Percentiles rank a stretch among this genome's conserved stretches.
Conservation (phyloP, 2,329 filamentous ascomycete species). For the Apiospora arundinis region DNA sequence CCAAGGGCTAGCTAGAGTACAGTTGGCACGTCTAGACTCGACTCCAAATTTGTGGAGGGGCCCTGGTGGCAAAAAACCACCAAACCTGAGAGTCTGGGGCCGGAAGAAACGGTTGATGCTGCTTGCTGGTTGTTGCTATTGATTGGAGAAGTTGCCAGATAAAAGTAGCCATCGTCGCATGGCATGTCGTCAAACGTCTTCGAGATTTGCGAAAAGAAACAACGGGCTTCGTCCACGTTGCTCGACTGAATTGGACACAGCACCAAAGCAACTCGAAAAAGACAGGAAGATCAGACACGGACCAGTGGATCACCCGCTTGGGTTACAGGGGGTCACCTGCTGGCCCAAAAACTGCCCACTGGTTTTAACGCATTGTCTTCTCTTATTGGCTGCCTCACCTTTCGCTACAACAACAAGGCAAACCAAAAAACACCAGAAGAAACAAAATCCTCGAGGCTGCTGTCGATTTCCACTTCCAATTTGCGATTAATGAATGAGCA, state of each 20-base stretch:
- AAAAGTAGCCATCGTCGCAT: neutral
- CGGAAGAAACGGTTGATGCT: neutral
- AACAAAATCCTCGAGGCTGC: conserved; percentile 21
- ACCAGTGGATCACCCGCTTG: conserved; percentile 6
- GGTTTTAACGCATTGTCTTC: neutral
- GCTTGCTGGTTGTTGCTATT: neutral
- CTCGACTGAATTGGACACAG: conserved; percentile 5
- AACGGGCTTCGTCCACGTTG: conserved; percentile 16
- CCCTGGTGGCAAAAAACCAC: conserved; percentile 1
- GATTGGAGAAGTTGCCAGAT: neutral
- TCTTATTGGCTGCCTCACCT: conserved; percentile 35
- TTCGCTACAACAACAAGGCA: conserved; percentile 17
- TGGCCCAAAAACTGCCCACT: conserved; percentile 7
- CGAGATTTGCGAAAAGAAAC: neutral
- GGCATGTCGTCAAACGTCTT: neutral
- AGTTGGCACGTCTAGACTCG: conserved; percentile 17
- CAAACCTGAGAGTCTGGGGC: neutral
- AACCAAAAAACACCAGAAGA: conserved; percentile 4
- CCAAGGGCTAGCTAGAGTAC: neutral
- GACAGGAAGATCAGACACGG: conserved; percentile 13
- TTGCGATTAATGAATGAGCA: neutral
- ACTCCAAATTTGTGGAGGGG: conserved; percentile 12
- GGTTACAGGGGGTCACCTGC: neutral
- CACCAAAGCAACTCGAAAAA: neutral
- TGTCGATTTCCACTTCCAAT: neutral